phyloP scores from a whole-genome alignment of 2,329 filamentous ascomycete species.

The Lecanosticta acicola region DNA sequence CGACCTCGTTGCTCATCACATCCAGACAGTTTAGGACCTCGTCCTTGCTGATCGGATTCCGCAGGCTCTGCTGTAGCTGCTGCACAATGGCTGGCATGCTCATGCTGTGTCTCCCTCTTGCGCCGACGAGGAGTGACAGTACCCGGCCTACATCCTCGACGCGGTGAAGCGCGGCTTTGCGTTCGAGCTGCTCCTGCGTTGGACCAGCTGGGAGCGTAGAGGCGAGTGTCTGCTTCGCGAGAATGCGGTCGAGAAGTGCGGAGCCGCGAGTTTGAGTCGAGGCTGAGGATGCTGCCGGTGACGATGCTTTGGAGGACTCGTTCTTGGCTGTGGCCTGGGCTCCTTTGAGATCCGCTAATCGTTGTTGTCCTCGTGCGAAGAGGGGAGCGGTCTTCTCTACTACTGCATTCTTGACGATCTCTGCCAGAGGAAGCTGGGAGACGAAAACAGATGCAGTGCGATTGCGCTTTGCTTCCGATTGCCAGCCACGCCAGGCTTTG shows the following conservation, averaged over 20 bases:
- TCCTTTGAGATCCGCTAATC: constrained; percentile 63
- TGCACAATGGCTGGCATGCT: constrained; percentile 40
- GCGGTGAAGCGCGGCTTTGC: constrained; percentile 44
- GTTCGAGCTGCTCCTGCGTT: constrained; percentile 39
- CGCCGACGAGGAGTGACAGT: constrained; percentile 39
- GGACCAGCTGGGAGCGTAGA: constrained; percentile 29
- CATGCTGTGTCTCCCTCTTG: constrained; percentile 38
- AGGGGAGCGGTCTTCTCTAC: constrained; percentile 50
- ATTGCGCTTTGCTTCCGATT: constrained; percentile 33
- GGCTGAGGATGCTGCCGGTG: constrained; percentile 28
- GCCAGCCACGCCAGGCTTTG: constrained; percentile 42
- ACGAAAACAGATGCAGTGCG: constrained; percentile 48
- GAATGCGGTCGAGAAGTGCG: constrained; percentile 47
- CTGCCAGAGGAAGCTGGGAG: constrained; percentile 50
- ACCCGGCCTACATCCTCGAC: constrained; percentile 42
- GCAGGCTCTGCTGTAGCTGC: constrained; percentile 41
- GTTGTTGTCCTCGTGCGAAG: constrained; percentile 60
- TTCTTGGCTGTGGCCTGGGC: constrained; percentile 33
- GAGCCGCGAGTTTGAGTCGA: constrained; percentile 38
- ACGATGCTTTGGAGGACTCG: constrained; percentile 11
- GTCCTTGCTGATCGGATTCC: constrained; percentile 42
- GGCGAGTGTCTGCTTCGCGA: constrained; percentile 43
- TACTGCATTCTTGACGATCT: constrained; percentile 50
- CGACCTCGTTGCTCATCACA: constrained; percentile 41
- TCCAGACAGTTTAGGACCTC: constrained; percentile 41